Percentiles rank a stretch among this genome's conserved stretches.
Conservation (phyloP, 2,329 filamentous ascomycete species). For the Fusarium sp. region DNA sequence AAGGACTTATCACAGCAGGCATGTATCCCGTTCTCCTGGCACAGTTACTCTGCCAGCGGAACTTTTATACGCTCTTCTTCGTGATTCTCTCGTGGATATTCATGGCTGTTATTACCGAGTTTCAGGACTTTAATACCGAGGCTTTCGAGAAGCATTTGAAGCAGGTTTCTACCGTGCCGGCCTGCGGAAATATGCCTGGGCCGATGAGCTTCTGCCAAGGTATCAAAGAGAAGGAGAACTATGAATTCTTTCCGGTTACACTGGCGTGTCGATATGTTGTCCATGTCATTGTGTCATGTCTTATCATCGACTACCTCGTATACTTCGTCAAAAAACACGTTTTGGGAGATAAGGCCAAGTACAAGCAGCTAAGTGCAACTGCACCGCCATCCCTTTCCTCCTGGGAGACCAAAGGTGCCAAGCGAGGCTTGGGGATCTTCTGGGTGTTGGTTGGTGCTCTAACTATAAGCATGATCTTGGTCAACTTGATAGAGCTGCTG, state of each 20-base stretch:
- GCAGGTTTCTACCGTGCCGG: not conserved
- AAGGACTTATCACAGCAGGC: not conserved
- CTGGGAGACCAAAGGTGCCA: not conserved
- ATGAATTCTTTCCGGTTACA: not conserved
- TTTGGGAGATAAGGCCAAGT: not conserved
- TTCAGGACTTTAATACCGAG: not conserved
- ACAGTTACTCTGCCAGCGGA: not conserved
- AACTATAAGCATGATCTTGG: not conserved
- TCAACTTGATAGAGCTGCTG: not conserved
- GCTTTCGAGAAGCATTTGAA: not conserved
- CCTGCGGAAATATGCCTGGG: not conserved
- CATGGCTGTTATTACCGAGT: not conserved
- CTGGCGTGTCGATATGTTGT: not conserved
- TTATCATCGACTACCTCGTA: not conserved
- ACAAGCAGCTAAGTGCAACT: not conserved
- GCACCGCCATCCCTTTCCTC: not conserved
- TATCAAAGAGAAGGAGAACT: not conserved
- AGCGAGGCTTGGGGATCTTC: not conserved
- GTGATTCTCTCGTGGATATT: not conserved
- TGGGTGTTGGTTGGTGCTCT: not conserved
- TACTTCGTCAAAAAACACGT: not conserved
- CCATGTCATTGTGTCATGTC: not conserved
- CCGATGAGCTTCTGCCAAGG: slow-evolving; percentile 8
- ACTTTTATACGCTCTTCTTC: not conserved
- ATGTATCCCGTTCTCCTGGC: not conserved